Percentiles rank a stretch among this genome's conserved stretches.
phyloP scores from a whole-genome alignment of 208 protist species.

The Crithidia thermophila region DNA sequence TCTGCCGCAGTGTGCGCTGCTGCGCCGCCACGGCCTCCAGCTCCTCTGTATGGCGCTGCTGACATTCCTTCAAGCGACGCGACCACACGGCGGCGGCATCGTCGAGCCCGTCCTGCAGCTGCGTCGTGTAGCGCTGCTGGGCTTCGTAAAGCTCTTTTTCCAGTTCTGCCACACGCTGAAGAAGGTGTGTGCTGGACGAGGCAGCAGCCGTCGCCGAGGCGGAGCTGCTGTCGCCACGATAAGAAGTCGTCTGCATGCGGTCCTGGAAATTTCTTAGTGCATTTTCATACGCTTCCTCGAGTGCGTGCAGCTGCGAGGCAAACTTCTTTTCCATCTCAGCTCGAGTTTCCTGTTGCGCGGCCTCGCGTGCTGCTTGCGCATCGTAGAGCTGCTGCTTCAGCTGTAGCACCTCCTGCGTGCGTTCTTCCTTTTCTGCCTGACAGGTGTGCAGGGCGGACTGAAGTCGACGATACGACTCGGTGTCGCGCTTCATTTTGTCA shows the following conservation, averaged over 20 bases:
- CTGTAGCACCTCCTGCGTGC: not conserved
- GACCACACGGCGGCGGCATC: constrained; percentile 13
- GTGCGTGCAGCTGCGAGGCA: constrained; percentile 2
- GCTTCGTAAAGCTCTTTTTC: constrained; percentile 29
- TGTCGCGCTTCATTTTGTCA: constrained; percentile 19
- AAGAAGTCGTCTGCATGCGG: not conserved
- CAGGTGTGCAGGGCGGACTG: constrained; percentile 24
- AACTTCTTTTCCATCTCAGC: constrained; percentile 3
- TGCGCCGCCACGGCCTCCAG: constrained; percentile 23
- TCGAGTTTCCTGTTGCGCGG: not conserved
- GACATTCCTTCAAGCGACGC: constrained; percentile 4
- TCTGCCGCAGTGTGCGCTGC: constrained; percentile 21
- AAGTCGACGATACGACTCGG: constrained; percentile 24
- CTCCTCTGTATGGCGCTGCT: constrained; percentile 12
- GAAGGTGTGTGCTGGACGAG: not conserved
- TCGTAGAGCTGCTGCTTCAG: constrained; percentile 6
- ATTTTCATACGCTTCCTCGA: constrained; percentile 12
- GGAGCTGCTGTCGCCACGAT: not conserved
- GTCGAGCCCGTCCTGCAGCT: constrained; percentile 18
- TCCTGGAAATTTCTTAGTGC: constrained; percentile 19
- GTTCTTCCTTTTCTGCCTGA: constrained; percentile 14
- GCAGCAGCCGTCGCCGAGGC: not conserved
- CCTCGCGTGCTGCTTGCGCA: constrained; percentile 18
- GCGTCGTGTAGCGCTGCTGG: constrained; percentile 8
- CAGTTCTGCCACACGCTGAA: constrained; percentile 21